Conservation (phyloP, 768 basidiomycete species). For the Pleurotus salmoneostramineus region DNA sequence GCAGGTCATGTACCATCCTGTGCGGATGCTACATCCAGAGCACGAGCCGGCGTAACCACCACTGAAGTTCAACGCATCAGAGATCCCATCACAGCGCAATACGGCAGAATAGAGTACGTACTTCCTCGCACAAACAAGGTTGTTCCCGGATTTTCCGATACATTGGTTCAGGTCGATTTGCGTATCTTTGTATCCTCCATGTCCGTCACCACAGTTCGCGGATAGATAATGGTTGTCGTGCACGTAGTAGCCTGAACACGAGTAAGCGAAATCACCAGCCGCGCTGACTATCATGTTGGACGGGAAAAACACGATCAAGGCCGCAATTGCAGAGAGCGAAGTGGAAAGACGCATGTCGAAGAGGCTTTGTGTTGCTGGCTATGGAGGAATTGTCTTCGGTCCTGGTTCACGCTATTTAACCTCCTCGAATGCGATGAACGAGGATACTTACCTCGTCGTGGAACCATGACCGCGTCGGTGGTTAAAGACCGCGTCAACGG, state of each 20-base stretch:
- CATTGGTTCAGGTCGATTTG: not conserved
- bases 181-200: not conserved
- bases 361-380: no score
- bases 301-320: not conserved
- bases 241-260: not conserved
- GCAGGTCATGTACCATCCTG: not conserved
- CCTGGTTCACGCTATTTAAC: no score
- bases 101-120: not conserved
- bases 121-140: not conserved
- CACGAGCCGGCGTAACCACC: not conserved
- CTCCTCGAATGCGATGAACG: no score
- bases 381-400: no score
- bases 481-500: no score
- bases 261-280: not conserved
- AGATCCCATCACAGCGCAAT: no score
- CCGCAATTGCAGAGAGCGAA: not conserved
- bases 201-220: not conserved
- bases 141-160: not conserved
- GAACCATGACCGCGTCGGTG: no score
- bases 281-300: not conserved
- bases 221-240: not conserved
- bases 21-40: not conserved
- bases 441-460: no score
- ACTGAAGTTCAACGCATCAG: not conserved
- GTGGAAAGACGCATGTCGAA: constrained; percentile 12